Base-by-base conservation (phyloP, 352 stramenopile genomes). In the Globisporangium canariense region DNA sequence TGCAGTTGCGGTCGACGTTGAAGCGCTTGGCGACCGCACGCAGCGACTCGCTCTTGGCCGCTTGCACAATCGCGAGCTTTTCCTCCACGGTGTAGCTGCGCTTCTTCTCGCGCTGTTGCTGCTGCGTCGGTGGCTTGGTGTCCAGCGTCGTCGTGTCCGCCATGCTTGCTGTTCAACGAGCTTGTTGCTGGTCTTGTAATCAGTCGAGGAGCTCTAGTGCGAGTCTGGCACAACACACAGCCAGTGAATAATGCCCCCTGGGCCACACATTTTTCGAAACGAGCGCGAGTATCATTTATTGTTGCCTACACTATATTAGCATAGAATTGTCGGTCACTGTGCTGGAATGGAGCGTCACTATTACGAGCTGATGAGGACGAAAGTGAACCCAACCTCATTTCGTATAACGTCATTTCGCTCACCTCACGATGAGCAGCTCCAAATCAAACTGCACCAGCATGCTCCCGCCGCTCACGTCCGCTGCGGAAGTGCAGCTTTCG, bases 31-130 rank as follows among this genome's bases (percentile, higher is more conserved):
- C 80, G 16, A 84, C 79, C 0, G 78, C 73, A 14, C 77, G 77
- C 40, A 91, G 67, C 45, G 79, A 89, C 59, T 81, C 70, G 57
- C 56, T 70, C 60, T 85, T 85, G 34, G 75, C 72, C 0, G 77
- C 79, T 52, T 78, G 75, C 46, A 91, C 79, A 58, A 87, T 83
- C 58, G 70, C 71, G 45, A 89, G 75, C 67, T 89, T 89, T 70
- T 91, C 78, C 53, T 87, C 75, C 25, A 88, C 82, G 3, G 82
- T 89, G 64, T 87, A 91, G 77, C 82, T 89, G 62, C 82, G 82
- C 69, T 90, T 90, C 76, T 88, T 88, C 54, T 81, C 50, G 25
- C 49, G 36, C 32, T 32, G 34, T 22, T 47, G 22, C 11, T 14
- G 9, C 8, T 14, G n/a, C 38, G 41, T 7, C 4, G 32, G 18